Base-by-base conservation (phyloP, 2,329 filamentous ascomycete species). In the Helminthosporium solani region DNA sequence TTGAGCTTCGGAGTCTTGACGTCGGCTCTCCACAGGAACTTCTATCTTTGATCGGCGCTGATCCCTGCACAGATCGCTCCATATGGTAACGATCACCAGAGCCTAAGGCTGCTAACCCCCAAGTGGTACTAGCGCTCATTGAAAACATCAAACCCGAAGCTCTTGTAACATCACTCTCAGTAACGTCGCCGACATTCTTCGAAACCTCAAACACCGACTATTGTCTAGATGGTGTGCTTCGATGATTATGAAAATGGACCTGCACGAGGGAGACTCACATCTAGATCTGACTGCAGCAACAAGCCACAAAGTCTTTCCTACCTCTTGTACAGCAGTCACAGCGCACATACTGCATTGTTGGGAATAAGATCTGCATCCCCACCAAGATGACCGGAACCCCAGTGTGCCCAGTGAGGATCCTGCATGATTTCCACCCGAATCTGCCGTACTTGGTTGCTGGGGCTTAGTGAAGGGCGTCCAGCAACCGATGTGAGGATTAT, bases 21-120 rank as follows among this genome's bases (percentile, higher is more conserved):
- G 23, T 50, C 54, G 54, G 54, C 46, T 57, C 54, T 54, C 54
- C 54, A 47, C 54, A n/a, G n/a, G n/a, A n/a, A n/a, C n/a, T n/a
- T n/a, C n/a, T n/a, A n/a, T n/a, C n/a, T n/a, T n/a, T n/a, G n/a
- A n/a, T n/a, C n/a, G n/a, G n/a, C n/a, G n/a, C n/a, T n/a, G n/a
- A n/a, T n/a, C n/a, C n/a, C n/a, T n/a, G n/a, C 52, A 36, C 42
- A 11, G 23, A 25, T 6, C 6, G 40, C 33, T 33, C 37, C 34
- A 34, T 43, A 27, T 49, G 28, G 37, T 11, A 6, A 35, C 23
- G 21, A 14, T 6, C 23, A n/a, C n/a, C n/a, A n/a, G n/a, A n/a
- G n/a, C n/a, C 28, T 6, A 12, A 31, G 28, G 28, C 28, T 12
- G 28, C 28, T 31, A 31, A n/a, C 28, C 28, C 14, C 3, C 7